A percentile compares a stretch with the other conserved stretches of the same genome.
Conservation (phyloP, 169 alveolate species). For the Theileria luwenshuni region DNA sequence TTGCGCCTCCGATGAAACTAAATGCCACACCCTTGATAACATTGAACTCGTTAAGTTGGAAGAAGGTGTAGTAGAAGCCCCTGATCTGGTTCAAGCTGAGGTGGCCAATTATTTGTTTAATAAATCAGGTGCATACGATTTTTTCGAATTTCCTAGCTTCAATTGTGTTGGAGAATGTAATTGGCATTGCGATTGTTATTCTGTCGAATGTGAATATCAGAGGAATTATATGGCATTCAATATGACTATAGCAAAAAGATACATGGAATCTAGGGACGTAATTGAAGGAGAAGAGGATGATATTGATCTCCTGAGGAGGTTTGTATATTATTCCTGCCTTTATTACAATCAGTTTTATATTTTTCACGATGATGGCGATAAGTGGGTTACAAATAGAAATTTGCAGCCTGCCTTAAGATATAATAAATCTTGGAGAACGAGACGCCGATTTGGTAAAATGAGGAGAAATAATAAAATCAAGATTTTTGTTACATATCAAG, state of each 20-base stretch:
- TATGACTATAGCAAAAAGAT: background rate
- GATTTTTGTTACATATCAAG: background rate
- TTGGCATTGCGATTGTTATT: background rate
- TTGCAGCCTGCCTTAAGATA: conserved; percentile 4
- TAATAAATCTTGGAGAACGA: background rate
- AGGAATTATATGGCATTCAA: background rate
- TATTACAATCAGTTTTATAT: background rate
- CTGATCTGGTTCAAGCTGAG: conserved; percentile 14
- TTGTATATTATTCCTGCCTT: background rate
- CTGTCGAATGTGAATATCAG: background rate
- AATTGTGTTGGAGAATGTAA: conserved; percentile 12
- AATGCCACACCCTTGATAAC: background rate
- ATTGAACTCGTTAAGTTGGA: conserved; percentile 1
- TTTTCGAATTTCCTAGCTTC: background rate
- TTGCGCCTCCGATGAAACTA: background rate
- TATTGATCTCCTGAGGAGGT: background rate
- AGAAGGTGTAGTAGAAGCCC: background rate
- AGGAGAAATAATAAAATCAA: background rate
- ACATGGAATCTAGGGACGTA: background rate
- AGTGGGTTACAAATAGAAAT: background rate
- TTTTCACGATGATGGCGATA: background rate
- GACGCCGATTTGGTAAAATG: background rate
- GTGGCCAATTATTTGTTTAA: background rate
- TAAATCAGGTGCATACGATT: conserved; percentile 9
- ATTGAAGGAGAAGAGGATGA: background rate